Evolutionary conservation across 2,329 filamentous ascomycete species (phyloP).

Genomic region (Colletotrichum higginsianum): DNA sequence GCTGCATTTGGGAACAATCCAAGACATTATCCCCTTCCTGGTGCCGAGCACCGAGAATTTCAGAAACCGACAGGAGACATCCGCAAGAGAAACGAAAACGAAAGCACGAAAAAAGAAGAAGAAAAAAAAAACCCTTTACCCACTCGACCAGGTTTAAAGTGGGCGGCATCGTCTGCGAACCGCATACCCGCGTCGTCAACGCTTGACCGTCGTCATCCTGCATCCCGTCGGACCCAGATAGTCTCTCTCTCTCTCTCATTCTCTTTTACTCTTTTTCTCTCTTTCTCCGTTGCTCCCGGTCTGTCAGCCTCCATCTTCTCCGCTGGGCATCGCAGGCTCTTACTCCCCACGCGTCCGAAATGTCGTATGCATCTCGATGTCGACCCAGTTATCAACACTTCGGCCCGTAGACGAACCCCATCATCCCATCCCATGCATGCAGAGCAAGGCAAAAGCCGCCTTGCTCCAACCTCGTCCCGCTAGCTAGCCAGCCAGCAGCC

Average conservation of each 20-base stretch:
- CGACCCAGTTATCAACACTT: not conserved
- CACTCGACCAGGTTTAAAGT: not conserved
- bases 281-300: not conserved
- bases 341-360: not conserved
- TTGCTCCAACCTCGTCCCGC: conserved; percentile 1
- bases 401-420: not conserved
- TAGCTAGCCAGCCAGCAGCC: not conserved
- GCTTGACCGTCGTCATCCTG: conserved; percentile 11
- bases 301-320: not conserved
- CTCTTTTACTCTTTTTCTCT: no score
- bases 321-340: not conserved
- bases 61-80: no score
- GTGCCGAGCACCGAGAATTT: not conserved
- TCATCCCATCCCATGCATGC: no score
- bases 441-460: conserved; percentile 1
- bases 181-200: conserved; percentile 17
- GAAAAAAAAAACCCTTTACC: no score
- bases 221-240: not conserved
- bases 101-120: no score
- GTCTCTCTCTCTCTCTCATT: not conserved
- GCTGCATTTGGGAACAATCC: not conserved
- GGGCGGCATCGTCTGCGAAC: not conserved
- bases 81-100: no score
- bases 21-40: not conserved
- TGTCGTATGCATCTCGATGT: not conserved